phyloP scores from a whole-genome alignment of 352 stramenopile species.

The Pythium folliculosum region DNA sequence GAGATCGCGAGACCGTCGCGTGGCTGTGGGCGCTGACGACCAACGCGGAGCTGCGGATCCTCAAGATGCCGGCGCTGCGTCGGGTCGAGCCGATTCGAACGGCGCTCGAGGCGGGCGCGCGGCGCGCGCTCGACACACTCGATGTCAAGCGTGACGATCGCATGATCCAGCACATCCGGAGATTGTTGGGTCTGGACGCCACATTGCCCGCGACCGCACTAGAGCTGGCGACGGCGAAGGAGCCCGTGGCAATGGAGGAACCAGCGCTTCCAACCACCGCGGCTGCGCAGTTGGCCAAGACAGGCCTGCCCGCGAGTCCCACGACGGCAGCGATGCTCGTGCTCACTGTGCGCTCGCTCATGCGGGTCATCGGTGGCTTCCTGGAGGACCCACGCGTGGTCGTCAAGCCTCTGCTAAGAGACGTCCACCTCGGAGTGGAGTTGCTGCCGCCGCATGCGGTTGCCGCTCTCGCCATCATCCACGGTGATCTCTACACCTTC shows the following conservation, averaged over 20 bases:
- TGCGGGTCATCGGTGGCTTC: neutral
- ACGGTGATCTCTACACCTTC: constrained; percentile 3
- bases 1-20: neutral
- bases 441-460: too few species aligned
- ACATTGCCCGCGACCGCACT: too few species aligned
- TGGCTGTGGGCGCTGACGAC: neutral
- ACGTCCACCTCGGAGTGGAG: too few species aligned
- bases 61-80: neutral
- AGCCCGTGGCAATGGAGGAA: neutral
- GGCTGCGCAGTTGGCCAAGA: neutral
- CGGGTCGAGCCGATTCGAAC: neutral
- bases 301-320: too few species aligned
- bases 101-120: neutral
- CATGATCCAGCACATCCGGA: too few species aligned
- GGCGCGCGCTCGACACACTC: neutral
- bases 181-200: too few species aligned
- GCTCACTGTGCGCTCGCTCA: constrained; percentile 4
- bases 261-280: neutral
- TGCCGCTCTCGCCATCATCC: constrained; percentile 6
- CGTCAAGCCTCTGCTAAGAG: neutral
- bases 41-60: neutral
- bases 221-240: neutral
- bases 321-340: neutral
- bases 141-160: neutral
- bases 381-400: neutral